Evolutionary conservation across 2,329 filamentous ascomycete species (phyloP).

Genomic region (Ophiostoma piceae): DNA sequence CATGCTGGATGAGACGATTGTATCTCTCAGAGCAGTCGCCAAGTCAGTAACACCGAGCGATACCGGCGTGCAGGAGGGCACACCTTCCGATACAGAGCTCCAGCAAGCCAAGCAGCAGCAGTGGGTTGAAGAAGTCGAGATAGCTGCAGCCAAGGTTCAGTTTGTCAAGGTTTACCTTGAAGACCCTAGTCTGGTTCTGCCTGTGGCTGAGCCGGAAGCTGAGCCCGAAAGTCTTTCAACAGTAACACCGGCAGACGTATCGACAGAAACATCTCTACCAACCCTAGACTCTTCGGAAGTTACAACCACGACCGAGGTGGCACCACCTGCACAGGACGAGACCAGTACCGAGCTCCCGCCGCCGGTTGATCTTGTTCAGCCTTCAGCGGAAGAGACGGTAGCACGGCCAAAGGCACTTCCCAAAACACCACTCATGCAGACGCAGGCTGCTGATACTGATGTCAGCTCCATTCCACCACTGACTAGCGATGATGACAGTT

Average conservation of each 20-base stretch:
- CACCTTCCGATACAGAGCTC: not conserved
- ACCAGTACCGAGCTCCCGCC: not conserved
- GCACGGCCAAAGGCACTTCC: not conserved
- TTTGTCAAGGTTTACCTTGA: conserved; percentile 59
- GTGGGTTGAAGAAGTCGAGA: conserved; percentile 50
- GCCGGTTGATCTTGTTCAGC: not conserved
- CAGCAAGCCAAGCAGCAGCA: conserved; percentile 36
- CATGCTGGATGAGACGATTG: conserved; percentile 63
- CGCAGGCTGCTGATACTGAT: not conserved
- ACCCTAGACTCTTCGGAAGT: not conserved
- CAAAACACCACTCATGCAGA: conserved; percentile 16
- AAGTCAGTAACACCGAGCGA: conserved; percentile 33
- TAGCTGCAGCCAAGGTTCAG: conserved; percentile 58
- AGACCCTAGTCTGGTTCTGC: conserved; percentile 40
- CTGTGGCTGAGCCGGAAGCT: conserved; percentile 28
- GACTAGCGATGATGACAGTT: no score
- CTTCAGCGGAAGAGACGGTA: not conserved
- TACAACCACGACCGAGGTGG: not conserved
- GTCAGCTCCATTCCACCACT: not conserved
- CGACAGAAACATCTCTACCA: not conserved
- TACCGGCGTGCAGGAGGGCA: not conserved
- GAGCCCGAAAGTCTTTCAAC: not conserved
- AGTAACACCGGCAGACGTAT: no score
- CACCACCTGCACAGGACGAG: not conserved
- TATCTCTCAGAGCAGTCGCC: conserved; percentile 57